Conservation (phyloP, 768 basidiomycete genomes). For the Xanthoconium stramineum region DNA sequence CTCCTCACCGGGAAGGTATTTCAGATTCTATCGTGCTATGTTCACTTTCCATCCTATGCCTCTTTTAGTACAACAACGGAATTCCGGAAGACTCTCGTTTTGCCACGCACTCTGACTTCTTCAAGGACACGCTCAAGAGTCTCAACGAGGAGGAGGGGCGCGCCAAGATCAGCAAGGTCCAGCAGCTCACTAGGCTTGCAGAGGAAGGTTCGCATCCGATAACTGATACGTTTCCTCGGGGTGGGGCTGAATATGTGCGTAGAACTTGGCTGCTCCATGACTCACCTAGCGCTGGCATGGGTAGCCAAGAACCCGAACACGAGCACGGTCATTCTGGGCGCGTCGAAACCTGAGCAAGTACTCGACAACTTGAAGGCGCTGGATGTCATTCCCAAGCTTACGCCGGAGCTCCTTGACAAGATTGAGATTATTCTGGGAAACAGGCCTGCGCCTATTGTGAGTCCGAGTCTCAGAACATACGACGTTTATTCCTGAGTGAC, state of each 20-base stretch:
- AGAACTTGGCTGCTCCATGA: conserved; percentile 45
- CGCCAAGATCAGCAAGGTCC: conserved; percentile 47
- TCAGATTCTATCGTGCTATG: background rate
- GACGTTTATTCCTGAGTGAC: conserved; percentile 2
- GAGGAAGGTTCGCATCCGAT: conserved; percentile 26
- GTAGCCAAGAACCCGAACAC: conserved; percentile 47
- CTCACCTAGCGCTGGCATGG: conserved; percentile 59
- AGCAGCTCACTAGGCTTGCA: conserved; percentile 44
- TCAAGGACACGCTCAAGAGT: conserved; percentile 42
- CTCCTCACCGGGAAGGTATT: conserved; percentile 51
- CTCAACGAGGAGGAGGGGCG: conserved; percentile 42
- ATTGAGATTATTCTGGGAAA: conserved; percentile 52
- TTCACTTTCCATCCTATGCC: background rate
- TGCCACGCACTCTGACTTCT: conserved; percentile 44
- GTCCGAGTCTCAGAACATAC: background rate
- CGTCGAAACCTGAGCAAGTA: conserved; percentile 47
- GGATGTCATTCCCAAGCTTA: conserved; percentile 52
- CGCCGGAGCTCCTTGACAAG: conserved; percentile 45
- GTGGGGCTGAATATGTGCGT: conserved; percentile 1
- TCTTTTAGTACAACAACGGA: conserved; percentile 43
- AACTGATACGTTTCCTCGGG: background rate
- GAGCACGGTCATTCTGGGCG: conserved; percentile 46
- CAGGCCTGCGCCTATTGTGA: conserved; percentile 32
- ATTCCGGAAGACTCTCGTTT: conserved; percentile 52
- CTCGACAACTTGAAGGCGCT: conserved; percentile 50